Conservation (phyloP, 164 flowering plant species). For the Berberis thunbergii region DNA sequence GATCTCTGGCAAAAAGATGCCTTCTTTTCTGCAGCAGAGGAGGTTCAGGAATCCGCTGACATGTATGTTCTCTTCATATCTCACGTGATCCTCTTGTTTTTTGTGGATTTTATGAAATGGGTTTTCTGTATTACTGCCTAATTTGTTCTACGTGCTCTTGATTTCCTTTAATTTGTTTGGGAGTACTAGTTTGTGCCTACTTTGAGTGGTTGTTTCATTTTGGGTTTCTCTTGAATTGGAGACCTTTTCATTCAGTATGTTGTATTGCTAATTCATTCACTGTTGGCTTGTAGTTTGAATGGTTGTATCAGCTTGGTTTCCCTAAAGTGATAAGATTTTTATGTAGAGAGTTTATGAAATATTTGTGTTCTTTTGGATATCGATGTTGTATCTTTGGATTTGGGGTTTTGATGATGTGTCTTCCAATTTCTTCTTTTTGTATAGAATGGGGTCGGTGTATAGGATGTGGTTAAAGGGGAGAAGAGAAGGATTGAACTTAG, state of each 20-base stretch:
- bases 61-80: slow-evolving; percentile 31
- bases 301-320: too few species aligned
- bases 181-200: too few species aligned
- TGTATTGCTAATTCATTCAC: too few species aligned
- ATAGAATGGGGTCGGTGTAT: slow-evolving; percentile 83
- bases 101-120: neutral
- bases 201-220: too few species aligned
- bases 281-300: too few species aligned
- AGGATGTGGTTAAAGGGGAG: slow-evolving; percentile 57
- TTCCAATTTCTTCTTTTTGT: slow-evolving; percentile 1
- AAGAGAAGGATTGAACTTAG: slow-evolving; percentile 31
- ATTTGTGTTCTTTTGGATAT: neutral
- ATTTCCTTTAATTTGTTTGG: too few species aligned
- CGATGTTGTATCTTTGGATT: neutral
- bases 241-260: too few species aligned
- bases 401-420: neutral
- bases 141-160: neutral
- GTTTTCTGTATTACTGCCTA: neutral
- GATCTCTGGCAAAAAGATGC: slow-evolving; percentile 82
- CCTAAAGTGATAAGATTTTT: too few species aligned
- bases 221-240: too few species aligned
- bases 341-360: too few species aligned
- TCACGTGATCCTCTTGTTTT: neutral
- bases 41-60: slow-evolving; percentile 85
- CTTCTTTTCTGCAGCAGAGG: slow-evolving; percentile 89